These are phyloP conservation scores for Punctularia strigosozonata DNA, from an alignment of 768 basidiomycete species.

Conservation along the genomic window DNA sequence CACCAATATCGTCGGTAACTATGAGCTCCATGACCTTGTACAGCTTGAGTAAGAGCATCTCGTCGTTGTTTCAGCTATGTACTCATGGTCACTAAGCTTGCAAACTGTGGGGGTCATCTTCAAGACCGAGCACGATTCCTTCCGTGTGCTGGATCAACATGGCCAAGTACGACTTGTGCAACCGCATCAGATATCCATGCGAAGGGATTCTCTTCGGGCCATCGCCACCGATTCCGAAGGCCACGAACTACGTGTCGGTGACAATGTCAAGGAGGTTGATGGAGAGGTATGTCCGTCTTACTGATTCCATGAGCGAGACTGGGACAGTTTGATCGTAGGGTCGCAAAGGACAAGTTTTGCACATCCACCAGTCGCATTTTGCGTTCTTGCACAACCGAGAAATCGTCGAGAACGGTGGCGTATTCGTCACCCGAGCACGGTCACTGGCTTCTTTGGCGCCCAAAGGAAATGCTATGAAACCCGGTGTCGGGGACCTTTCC, in stretches of 20 bases:
- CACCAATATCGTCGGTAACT: slow-evolving; percentile 82
- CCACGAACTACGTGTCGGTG: slow-evolving; percentile 75
- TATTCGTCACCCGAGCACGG: slow-evolving; percentile 85
- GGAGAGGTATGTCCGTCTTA: slow-evolving; percentile 53
- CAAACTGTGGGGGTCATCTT: slow-evolving; percentile 96
- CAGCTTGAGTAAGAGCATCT: slow-evolving; percentile 77
- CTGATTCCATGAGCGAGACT: slow-evolving; percentile 2
- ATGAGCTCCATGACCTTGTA: slow-evolving; percentile 92
- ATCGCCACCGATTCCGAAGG: slow-evolving; percentile 87
- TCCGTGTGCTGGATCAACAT: slow-evolving; percentile 93
- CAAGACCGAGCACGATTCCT: slow-evolving; percentile 91
- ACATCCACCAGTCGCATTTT: slow-evolving; percentile 89
- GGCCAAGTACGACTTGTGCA: slow-evolving; percentile 82
- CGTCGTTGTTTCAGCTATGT: slow-evolving; percentile 1
- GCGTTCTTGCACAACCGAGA: slow-evolving; percentile 94
- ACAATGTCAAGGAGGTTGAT: slow-evolving; percentile 87
- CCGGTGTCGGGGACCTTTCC: slow-evolving; percentile 60
- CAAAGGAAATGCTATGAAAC: slow-evolving; percentile 61
- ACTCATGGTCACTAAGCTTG: slow-evolving; percentile 34
- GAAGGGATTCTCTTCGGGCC: slow-evolving; percentile 66
- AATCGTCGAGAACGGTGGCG: slow-evolving; percentile 80
- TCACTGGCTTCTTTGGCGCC: slow-evolving; percentile 78
- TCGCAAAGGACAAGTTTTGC: slow-evolving; percentile 83
- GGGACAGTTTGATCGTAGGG: slow-evolving; percentile 29
- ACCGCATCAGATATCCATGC: slow-evolving; percentile 91